phyloP scores from a whole-genome alignment of 2,329 filamentous ascomycete species.

The Pseudocercospora cruenta region DNA sequence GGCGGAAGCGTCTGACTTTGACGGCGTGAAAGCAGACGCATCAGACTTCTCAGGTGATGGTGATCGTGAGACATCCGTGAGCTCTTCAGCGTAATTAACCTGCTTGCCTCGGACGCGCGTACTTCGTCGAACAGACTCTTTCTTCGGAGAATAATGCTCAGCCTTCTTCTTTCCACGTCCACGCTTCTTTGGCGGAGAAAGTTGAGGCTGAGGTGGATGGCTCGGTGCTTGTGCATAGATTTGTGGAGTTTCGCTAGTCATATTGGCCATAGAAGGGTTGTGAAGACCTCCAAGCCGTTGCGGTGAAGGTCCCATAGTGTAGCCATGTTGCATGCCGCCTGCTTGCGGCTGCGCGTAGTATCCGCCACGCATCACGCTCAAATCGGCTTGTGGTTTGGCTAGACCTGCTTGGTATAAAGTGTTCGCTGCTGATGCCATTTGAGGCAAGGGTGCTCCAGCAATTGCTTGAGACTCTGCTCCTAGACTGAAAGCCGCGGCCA shows the following conservation, averaged over 20 bases:
- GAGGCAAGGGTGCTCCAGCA: background rate
- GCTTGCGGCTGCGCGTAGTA: background rate
- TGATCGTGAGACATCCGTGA: slow-evolving; percentile 13
- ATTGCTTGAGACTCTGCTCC: background rate
- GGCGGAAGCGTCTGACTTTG: slow-evolving; percentile 16
- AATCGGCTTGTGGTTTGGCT: background rate
- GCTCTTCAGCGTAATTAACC: slow-evolving; percentile 26
- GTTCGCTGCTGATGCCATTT: background rate
- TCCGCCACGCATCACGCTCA: background rate
- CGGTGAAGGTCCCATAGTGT: background rate
- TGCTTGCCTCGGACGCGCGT: slow-evolving; percentile 22
- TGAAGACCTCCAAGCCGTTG: background rate
- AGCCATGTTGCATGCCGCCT: background rate
- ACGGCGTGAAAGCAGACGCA: slow-evolving; percentile 19
- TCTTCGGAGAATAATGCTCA: slow-evolving; percentile 10
- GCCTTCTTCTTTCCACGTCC: slow-evolving; percentile 7
- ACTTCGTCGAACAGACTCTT: slow-evolving; percentile 23
- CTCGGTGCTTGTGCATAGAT: background rate
- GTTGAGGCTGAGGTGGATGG: background rate
- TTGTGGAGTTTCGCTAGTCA: background rate
- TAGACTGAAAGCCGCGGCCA: background rate
- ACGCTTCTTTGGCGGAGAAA: slow-evolving; percentile 8
- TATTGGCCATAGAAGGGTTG: background rate
- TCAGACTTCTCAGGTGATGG: slow-evolving; percentile 25
- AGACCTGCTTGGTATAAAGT: background rate